A percentile compares a stretch with the other conserved stretches of the same genome.
Evolutionary conservation across 2,329 filamentous ascomycete species (phyloP).

Genomic region (Sarocladium strictum): DNA sequence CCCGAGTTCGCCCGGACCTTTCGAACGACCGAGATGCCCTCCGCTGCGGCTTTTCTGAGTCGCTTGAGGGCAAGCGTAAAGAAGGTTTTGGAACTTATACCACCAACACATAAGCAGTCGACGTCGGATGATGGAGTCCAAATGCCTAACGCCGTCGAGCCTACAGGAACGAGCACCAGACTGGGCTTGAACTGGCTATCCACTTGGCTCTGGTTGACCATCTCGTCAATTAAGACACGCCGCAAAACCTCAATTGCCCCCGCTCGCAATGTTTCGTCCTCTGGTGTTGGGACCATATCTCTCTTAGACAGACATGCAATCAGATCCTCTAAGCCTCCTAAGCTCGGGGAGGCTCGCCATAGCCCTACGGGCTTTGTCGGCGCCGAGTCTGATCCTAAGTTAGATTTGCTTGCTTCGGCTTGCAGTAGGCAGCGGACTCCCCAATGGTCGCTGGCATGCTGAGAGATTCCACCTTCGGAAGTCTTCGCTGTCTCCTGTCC

Average conservation of each 20-base stretch:
- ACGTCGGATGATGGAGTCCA: slow-evolving; percentile 58
- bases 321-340: slow-evolving; percentile 29
- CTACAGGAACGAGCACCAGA: slow-evolving; percentile 54
- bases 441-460: slow-evolving; percentile 51
- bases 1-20: slow-evolving; percentile 53
- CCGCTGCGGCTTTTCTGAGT: slow-evolving; percentile 38
- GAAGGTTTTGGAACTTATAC: slow-evolving; percentile 54
- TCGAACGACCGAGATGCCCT: slow-evolving; percentile 45
- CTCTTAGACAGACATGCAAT: slow-evolving; percentile 29
- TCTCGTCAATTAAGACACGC: slow-evolving; percentile 30
- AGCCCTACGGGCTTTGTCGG: slow-evolving; percentile 21
- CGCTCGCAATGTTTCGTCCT: slow-evolving; percentile 35
- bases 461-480: neutral
- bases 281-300: slow-evolving; percentile 38
- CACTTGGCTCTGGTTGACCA: slow-evolving; percentile 9
- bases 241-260: slow-evolving; percentile 41
- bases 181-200: slow-evolving; percentile 18
- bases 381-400: neutral
- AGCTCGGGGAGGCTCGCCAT: slow-evolving; percentile 19
- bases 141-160: slow-evolving; percentile 58
- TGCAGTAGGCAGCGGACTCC: slow-evolving; percentile 42
- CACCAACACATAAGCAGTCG: slow-evolving; percentile 60
- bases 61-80: slow-evolving; percentile 52
- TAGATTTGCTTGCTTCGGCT: neutral
- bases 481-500: slow-evolving; percentile 27